Evolutionary conservation across 139 green algal species (phyloP).

Genomic region (Desmodesmus armatus): DNA sequence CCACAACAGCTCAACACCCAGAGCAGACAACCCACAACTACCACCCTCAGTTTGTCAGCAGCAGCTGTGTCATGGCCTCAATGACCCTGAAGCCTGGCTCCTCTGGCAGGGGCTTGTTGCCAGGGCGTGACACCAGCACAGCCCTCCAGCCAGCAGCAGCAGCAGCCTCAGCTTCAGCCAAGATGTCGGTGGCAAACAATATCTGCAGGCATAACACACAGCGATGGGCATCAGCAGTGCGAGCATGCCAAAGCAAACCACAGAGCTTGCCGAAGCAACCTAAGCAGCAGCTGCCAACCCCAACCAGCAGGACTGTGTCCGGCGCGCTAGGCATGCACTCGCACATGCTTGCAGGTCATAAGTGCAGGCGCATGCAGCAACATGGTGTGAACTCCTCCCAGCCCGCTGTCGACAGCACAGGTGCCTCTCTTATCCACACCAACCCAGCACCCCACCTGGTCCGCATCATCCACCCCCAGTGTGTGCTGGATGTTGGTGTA

Average conservation of each 20-base stretch:
- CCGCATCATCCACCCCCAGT: constrained; percentile 75
- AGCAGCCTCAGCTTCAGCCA: constrained; percentile 87
- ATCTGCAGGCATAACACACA: constrained; percentile 58
- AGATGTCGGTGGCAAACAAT: constrained; percentile 91
- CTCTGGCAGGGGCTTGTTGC: constrained; percentile 81
- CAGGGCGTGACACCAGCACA: constrained; percentile 80
- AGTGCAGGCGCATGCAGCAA: too few relatives aligned
- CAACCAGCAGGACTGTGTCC: too few relatives aligned
- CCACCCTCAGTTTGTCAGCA: not conserved
- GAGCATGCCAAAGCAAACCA: not conserved
- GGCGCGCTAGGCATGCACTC: too few relatives aligned
- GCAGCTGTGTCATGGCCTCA: constrained; percentile 62
- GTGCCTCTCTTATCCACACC: not conserved
- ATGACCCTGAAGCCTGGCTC: constrained; percentile 70
- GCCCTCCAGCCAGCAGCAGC: constrained; percentile 79
- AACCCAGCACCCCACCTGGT: constrained; percentile 7
- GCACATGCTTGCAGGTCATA: too few relatives aligned
- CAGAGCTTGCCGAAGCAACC: not conserved
- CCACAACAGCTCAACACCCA: not conserved
- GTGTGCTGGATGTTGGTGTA: constrained; percentile 90
- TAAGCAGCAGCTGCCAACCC: not conserved
- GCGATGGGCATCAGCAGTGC: constrained; percentile 21
- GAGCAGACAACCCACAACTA: not conserved
- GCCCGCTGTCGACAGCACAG: not conserved
- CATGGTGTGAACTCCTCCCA: not conserved